Evolutionary conservation across 352 stramenopile species (phyloP), one percentile per base, ranked within the genome.

Genomic region (Pythium monospermum): DNA sequence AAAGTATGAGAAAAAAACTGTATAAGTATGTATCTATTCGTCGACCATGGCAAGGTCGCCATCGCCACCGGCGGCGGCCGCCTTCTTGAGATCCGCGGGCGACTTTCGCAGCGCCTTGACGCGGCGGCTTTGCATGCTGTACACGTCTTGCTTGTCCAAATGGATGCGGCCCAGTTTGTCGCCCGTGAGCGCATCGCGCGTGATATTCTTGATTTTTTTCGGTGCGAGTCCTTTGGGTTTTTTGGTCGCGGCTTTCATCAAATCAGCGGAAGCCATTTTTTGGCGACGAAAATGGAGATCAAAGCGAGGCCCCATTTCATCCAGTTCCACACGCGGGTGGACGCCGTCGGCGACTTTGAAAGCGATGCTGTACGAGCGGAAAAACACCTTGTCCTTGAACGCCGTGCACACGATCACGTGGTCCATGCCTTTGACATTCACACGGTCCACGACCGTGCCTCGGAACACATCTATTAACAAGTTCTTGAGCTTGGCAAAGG

Each of bases 151-250:
- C 64, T 89, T 93, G 37, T 98, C 94, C 51, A 99, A 78, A 81
- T 99, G 97, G 73, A 99, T 89, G 58, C 94, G 88, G 57, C 96
- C 97, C 54, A 99, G 71, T 64, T 97, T 99, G 76, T 99, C 96
- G 61, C 96, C 95, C 69, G 98, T 98, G 42, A 97, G 73, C 65
- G 98, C 98, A 55, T 97, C 96, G 68, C 75, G 74, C 66, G 95
- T 95, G 64, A 99, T 97, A 67, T 97, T 98, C 85, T 99, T 99
- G 68, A 98, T 87, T 84, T 98, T 98, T 76, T 97, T 98, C 21
- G 85, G 71, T 44, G 91, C 83, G 40, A 96, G 61, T 43, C 80
- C 85, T 76, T 95, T 96, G 10, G 85, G 80, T 59, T 96, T 98
- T 78, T 97, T 98, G 40, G 95, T 90, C 12, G 96, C 83, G 4